phyloP scores from a whole-genome alignment of 495 filamentous ascomycete genomes.

The Neurospora sp. region DNA sequence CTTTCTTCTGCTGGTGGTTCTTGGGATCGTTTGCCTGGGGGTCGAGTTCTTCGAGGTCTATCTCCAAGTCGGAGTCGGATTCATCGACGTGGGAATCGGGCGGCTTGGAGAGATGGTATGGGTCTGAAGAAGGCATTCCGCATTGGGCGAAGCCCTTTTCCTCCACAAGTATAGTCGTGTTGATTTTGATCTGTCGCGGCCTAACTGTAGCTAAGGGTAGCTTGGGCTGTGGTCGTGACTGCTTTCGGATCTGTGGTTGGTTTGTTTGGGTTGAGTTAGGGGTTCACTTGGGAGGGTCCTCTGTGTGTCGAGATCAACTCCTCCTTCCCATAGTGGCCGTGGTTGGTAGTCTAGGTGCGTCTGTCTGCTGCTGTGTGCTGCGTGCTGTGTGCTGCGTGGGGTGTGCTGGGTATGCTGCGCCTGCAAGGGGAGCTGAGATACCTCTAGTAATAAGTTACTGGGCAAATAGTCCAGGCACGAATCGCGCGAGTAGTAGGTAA shows the following conservation, averaged over 20 bases:
- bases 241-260: background rate
- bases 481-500: background rate
- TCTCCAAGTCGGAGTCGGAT: constrained; percentile 59
- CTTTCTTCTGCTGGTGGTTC: too few species aligned
- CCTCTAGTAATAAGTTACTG: background rate
- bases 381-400: background rate
- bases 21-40: constrained; percentile 29
- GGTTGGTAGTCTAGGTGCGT: background rate
- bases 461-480: background rate
- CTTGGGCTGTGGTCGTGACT: background rate
- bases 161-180: background rate
- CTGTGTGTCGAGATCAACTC: background rate
- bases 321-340: background rate
- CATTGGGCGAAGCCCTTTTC: constrained; percentile 21
- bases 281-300: background rate
- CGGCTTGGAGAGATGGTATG: constrained; percentile 38
- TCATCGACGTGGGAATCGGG: constrained; percentile 44
- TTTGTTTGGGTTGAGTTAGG: background rate
- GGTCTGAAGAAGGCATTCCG: constrained; percentile 44
- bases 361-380: background rate
- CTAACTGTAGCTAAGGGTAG: background rate
- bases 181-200: background rate
- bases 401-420: background rate
- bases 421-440: background rate
- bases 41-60: constrained; percentile 65